Conservation (phyloP, 73 alveolate species). For the Tetrahymena thermophila region DNA sequence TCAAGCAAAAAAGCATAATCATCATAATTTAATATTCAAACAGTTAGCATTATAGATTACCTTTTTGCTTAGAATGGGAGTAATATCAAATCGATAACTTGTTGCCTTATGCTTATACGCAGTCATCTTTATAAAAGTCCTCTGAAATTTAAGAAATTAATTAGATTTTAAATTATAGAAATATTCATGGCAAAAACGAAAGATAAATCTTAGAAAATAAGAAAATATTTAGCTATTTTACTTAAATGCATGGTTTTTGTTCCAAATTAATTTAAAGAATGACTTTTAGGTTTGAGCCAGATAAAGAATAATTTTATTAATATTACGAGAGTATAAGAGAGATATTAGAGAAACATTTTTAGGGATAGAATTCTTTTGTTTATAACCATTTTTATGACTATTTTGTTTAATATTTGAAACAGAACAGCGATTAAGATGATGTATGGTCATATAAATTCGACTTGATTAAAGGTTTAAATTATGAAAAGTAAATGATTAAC, state of each 20-base stretch:
- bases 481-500: not conserved
- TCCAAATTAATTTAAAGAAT: not conserved
- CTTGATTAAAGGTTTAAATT: not conserved
- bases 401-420: not conserved
- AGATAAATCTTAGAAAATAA: not conserved
- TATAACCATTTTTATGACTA: not conserved
- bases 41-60: not conserved
- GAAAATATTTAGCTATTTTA: not conserved
- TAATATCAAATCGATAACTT: not conserved
- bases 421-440: not conserved
- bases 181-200: not conserved
- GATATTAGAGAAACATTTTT: not conserved
- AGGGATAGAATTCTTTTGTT: not conserved
- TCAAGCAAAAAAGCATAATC: not conserved
- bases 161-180: not conserved
- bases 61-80: not conserved
- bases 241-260: not conserved
- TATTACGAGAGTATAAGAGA: not conserved
- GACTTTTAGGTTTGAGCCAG: not conserved
- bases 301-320: not conserved
- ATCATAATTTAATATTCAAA: not conserved
- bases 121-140: not conserved
- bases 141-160: not conserved
- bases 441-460: not conserved
- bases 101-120: not conserved